Percentiles rank a stretch among this genome's conserved stretches.
These are phyloP conservation scores for Colletotrichum plurivorum DNA, from an alignment of 2,329 filamentous ascomycete species.

Conservation along the genomic window DNA sequence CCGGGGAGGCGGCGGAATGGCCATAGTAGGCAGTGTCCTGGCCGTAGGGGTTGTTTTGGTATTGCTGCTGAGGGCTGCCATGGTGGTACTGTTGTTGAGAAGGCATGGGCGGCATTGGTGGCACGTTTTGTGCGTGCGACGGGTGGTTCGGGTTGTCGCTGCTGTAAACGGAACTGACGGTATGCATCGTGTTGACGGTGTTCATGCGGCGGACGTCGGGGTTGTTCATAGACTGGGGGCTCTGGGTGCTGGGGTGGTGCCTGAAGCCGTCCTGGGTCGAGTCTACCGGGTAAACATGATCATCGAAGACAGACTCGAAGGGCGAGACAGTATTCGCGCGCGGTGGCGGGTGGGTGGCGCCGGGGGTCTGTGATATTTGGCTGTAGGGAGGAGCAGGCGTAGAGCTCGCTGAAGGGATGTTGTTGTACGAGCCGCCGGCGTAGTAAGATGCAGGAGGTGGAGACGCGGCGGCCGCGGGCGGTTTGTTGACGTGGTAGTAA, in stretches of 20 bases:
- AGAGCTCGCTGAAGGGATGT: slow-evolving; percentile 58
- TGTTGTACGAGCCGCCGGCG: slow-evolving; percentile 49
- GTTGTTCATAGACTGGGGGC: slow-evolving; percentile 30
- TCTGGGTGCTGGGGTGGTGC: slow-evolving; percentile 44
- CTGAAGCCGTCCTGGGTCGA: slow-evolving; percentile 47
- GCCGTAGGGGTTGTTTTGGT: slow-evolving; percentile 50
- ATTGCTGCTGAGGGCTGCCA: no score
- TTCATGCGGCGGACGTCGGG: slow-evolving; percentile 46
- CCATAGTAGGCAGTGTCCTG: slow-evolving; percentile 73
- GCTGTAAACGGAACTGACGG: slow-evolving; percentile 27
- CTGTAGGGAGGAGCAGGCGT: slow-evolving; percentile 57
- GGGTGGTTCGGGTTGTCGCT: slow-evolving; percentile 29
- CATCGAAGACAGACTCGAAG: slow-evolving; percentile 78
- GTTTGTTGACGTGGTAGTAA: slow-evolving; percentile 70
- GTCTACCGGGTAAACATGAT: slow-evolving; percentile 74
- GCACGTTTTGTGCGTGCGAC: slow-evolving; percentile 15
- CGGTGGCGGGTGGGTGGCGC: slow-evolving; percentile 47
- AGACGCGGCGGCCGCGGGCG: slow-evolving; percentile 52
- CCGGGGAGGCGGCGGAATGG: slow-evolving; percentile 55
- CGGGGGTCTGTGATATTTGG: slow-evolving; percentile 36
- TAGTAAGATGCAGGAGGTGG: slow-evolving; percentile 59
- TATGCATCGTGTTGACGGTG: slow-evolving; percentile 31
- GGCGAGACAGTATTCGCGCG: slow-evolving; percentile 63
- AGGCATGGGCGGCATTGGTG: slow-evolving; percentile 4
- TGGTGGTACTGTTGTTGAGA: slow-evolving; percentile 42